These are phyloP conservation scores for Ogataea zsoltii DNA, from an alignment of 805 yeast genomes.

Conservation along the genomic window DNA sequence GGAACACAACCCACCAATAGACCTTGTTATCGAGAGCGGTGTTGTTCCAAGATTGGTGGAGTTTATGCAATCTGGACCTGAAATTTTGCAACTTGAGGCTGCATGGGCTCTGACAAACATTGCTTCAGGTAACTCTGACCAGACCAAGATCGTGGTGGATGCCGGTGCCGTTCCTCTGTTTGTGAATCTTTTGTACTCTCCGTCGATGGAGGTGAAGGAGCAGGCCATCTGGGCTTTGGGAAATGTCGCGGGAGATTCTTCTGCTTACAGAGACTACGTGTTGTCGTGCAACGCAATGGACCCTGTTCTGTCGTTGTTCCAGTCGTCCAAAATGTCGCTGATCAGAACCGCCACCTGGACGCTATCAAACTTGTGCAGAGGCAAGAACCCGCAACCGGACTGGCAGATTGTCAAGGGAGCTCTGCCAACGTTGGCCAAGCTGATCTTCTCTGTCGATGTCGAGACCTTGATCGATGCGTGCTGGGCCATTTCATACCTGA, in stretches of 20 bases:
- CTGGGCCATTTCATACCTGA: slow-evolving; percentile 95
- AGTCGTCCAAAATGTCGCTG: slow-evolving; percentile 80
- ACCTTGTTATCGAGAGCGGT: slow-evolving; percentile 87
- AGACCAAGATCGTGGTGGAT: slow-evolving; percentile 87
- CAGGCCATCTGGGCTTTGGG: slow-evolving; percentile 99
- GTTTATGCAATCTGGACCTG: slow-evolving; percentile 79
- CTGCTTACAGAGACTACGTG: slow-evolving; percentile 87
- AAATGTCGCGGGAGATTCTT: slow-evolving; percentile 97
- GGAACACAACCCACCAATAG: slow-evolving; percentile 96
- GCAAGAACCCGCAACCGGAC: slow-evolving; percentile 94
- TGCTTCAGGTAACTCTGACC: slow-evolving; percentile 90
- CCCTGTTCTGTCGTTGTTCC: slow-evolving; percentile 79
- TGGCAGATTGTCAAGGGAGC: slow-evolving; percentile 87
- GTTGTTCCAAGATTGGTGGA: slow-evolving; percentile 89
- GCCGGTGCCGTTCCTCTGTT: slow-evolving; percentile 93
- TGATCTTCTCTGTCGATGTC: slow-evolving; percentile 85
- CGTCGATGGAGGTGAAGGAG: slow-evolving; percentile 89
- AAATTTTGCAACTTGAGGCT: slow-evolving; percentile 91
- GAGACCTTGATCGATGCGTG: slow-evolving; percentile 97
- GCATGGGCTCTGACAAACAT: slow-evolving; percentile 99
- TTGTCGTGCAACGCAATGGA: slow-evolving; percentile 83
- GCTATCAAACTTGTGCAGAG: slow-evolving; percentile 92
- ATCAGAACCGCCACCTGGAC: slow-evolving; percentile 99
- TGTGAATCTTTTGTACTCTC: slow-evolving; percentile 77
- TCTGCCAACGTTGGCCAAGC: slow-evolving; percentile 86